Conservation (phyloP, 2,329 filamentous ascomycete genomes). For the Lasiodiplodia gonubiensis region DNA sequence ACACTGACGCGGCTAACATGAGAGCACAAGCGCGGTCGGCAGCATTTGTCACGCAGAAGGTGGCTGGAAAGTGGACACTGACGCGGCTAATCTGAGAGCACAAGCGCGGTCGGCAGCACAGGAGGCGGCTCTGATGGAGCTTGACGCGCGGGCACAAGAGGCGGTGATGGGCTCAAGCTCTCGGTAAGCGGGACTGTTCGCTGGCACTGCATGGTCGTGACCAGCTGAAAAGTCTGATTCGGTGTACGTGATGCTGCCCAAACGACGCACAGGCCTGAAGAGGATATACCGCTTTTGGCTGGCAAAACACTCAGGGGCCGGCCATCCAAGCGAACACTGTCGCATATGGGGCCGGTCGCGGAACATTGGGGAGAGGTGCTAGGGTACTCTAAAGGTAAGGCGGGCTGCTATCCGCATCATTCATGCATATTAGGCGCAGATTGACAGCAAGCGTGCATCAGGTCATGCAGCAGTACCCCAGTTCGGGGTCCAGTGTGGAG, state of each 20-base stretch:
- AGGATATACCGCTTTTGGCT: slow-evolving; percentile 28
- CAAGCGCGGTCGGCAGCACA: slow-evolving; percentile 25
- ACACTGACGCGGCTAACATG: slow-evolving; percentile 27
- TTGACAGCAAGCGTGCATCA: no score
- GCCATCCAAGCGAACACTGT: slow-evolving; percentile 23
- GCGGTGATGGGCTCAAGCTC: slow-evolving; percentile 24
- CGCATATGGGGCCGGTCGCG: slow-evolving; percentile 18
- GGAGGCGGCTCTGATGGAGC: slow-evolving; percentile 28
- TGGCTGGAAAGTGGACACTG: no score
- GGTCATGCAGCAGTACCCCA: no score
- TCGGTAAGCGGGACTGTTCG: slow-evolving; percentile 26
- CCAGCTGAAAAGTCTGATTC: slow-evolving; percentile 26
- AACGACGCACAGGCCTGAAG: slow-evolving; percentile 23
- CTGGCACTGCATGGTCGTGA: slow-evolving; percentile 25
- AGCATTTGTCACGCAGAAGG: slow-evolving; percentile 22
- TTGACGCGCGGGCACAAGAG: slow-evolving; percentile 21
- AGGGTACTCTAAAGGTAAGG: slow-evolving; percentile 24
- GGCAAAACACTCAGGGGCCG: background rate
- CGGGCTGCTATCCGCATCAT: no score
- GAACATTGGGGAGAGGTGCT: slow-evolving; percentile 25
- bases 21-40: slow-evolving; percentile 24
- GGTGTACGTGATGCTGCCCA: slow-evolving; percentile 29
- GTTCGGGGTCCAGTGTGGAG: no score
- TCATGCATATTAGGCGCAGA: no score
- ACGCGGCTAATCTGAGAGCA: slow-evolving; percentile 23